Percentiles rank a stretch among this genome's conserved stretches.
Conservation (phyloP, 352 stramenopile genomes). For the Phytopythium ostracodes region DNA sequence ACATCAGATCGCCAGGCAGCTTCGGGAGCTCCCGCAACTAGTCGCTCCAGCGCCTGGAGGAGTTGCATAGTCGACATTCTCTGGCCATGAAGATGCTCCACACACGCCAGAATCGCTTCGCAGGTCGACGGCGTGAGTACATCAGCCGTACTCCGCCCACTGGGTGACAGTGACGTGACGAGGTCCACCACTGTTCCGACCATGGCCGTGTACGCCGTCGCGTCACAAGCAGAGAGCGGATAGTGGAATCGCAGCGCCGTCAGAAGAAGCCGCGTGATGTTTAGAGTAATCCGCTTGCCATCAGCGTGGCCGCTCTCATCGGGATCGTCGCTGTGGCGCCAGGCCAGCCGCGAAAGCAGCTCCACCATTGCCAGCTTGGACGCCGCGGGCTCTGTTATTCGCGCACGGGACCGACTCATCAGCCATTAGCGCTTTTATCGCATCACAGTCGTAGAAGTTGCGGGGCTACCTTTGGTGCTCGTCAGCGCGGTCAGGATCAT, state of each 20-base stretch:
- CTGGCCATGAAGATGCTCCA: constrained; percentile 22
- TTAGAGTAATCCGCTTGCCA: constrained; percentile 3
- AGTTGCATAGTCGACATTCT: constrained; percentile 34
- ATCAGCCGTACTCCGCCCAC: neutral
- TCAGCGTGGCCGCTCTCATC: neutral
- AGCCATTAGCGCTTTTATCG: no score
- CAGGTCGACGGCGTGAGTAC: constrained; percentile 10
- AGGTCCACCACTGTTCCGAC: constrained; percentile 41
- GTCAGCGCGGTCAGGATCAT: constrained; percentile 36
- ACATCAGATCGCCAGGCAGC: constrained; percentile 34
- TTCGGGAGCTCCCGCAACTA: constrained; percentile 20
- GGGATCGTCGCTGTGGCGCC: constrained; percentile 20
- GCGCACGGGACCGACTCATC: no score
- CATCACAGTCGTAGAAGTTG: no score
- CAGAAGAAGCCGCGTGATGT: constrained; percentile 20
- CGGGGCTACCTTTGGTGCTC: constrained; percentile 16
- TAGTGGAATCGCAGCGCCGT: constrained; percentile 27
- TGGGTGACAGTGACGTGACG: constrained; percentile 14
- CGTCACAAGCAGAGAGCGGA: constrained; percentile 15
- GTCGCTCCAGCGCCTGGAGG: constrained; percentile 36
- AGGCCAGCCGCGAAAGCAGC: constrained; percentile 35
- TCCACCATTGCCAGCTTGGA: constrained; percentile 33
- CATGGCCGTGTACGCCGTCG: constrained; percentile 29
- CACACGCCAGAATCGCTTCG: constrained; percentile 17
- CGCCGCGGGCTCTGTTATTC: constrained; percentile 14